Evolutionary conservation across 1,139 yeast genomes (phyloP).

Genomic region (Saccharomyces pastorianus): DNA sequence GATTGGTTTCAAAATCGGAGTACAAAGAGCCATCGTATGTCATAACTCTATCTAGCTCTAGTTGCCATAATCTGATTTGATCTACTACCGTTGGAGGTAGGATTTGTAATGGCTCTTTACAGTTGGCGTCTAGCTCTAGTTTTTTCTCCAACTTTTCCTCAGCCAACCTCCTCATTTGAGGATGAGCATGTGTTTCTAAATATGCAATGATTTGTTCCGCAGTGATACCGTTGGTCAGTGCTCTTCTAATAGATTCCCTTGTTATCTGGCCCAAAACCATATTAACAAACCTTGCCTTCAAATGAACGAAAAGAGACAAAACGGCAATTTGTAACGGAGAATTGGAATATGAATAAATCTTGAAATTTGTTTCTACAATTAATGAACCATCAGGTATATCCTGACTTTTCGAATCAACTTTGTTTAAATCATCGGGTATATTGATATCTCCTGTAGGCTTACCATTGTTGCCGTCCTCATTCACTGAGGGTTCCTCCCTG

Average conservation of each 20-base stretch:
- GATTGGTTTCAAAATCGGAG: constrained; percentile 70
- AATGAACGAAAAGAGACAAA: constrained; percentile 74
- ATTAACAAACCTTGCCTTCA: constrained; percentile 77
- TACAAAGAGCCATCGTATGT: constrained; percentile 83
- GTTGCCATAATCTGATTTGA: constrained; percentile 91
- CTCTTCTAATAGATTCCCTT: constrained; percentile 81
- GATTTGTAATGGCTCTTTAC: constrained; percentile 53
- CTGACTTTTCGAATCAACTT: constrained; percentile 14
- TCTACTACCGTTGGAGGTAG: constrained; percentile 94
- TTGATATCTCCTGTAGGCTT: constrained; percentile 16
- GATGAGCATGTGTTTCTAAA: constrained; percentile 86
- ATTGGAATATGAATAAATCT: constrained; percentile 86
- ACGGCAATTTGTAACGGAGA: constrained; percentile 95
- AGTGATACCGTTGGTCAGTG: constrained; percentile 80
- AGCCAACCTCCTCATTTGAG: constrained; percentile 73
- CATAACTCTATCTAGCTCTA: constrained; percentile 86
- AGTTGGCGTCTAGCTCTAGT: constrained; percentile 50
- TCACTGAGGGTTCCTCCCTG: constrained; percentile 19
- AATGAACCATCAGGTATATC: constrained; percentile 49
- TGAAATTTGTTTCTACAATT: constrained; percentile 87
- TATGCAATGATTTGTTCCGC: constrained; percentile 91
- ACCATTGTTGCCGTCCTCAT: constrained; percentile 10
- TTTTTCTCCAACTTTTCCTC: constrained; percentile 61
- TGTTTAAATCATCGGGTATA: constrained; percentile 26
- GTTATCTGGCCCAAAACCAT: constrained; percentile 92